Conservation (phyloP, 1,284 basidiomycete genomes). For the Cutaneotrichosporon dermatis region DNA sequence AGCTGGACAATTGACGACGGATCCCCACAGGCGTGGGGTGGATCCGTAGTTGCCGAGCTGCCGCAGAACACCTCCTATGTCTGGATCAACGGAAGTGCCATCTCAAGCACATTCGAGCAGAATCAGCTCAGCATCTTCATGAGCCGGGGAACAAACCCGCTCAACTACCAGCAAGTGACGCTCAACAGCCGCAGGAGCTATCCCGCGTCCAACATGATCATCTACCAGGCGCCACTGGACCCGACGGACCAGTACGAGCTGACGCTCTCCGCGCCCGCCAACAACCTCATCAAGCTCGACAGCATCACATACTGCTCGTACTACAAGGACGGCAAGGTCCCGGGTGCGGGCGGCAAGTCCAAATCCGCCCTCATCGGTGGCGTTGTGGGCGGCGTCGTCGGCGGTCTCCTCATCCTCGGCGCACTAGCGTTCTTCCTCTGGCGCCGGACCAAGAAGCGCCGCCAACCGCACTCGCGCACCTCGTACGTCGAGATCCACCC, state of each 20-base stretch:
- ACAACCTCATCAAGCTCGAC: neutral
- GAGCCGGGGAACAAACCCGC: neutral
- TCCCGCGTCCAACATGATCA: neutral
- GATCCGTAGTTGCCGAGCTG: neutral
- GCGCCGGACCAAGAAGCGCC: neutral
- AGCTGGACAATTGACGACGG: neutral
- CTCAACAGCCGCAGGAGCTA: neutral
- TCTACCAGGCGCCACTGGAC: neutral
- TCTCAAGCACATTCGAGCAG: neutral
- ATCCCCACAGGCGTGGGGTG: neutral
- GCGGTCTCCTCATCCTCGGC: neutral
- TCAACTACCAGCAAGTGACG: neutral
- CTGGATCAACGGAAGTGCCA: neutral
- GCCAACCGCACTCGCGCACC: neutral
- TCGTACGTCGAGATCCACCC: neutral
- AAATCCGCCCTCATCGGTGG: neutral
- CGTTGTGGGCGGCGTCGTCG: neutral
- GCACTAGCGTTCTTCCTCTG: neutral
- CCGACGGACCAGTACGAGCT: neutral
- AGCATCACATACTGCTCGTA: constrained; percentile 2
- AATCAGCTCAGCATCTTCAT: neutral
- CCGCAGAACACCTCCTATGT: neutral
- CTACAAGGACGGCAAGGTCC: neutral
- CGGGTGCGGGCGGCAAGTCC: neutral
- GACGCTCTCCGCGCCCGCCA: neutral